Percentiles rank a stretch among this genome's conserved stretches.
Evolutionary conservation across 768 basidiomycete species (phyloP).

Genomic region (Leccinum broughii): DNA sequence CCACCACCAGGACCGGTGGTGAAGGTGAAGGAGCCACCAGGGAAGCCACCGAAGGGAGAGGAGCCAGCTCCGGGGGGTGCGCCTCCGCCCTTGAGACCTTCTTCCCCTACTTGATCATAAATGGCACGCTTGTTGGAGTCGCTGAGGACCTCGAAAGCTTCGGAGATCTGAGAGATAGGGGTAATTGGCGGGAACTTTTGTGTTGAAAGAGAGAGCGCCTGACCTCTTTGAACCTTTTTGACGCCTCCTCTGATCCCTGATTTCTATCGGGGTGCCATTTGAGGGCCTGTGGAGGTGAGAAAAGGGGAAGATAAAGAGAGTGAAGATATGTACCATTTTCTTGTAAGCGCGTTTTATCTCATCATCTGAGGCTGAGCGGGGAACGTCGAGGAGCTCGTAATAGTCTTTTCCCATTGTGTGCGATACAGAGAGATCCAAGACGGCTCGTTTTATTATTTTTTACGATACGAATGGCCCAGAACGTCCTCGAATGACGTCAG

Average conservation of each 20-base stretch:
- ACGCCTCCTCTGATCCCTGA: slow-evolving; percentile 79
- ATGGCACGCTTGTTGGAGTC: slow-evolving; percentile 82
- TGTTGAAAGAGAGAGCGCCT: slow-evolving; percentile 6
- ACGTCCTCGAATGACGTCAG: slow-evolving; percentile 35
- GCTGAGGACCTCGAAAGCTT: slow-evolving; percentile 93
- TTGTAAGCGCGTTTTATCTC: slow-evolving; percentile 95
- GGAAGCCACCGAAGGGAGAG: slow-evolving; percentile 46
- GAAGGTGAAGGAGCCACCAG: slow-evolving; percentile 59
- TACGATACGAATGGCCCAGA: slow-evolving; percentile 36
- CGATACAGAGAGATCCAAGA: too few relatives aligned
- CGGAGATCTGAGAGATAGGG: slow-evolving; percentile 62
- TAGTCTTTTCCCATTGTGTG: slow-evolving; percentile 78
- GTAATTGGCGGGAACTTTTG: neutral
- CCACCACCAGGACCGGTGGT: slow-evolving; percentile 43
- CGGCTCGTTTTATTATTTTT: neutral
- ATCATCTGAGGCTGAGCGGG: slow-evolving; percentile 73
- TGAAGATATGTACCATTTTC: slow-evolving; percentile 67
- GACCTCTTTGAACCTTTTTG: slow-evolving; percentile 90
- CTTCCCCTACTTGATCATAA: slow-evolving; percentile 95
- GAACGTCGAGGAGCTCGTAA: slow-evolving; percentile 80
- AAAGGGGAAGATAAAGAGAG: neutral
- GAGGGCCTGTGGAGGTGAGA: slow-evolving; percentile 54
- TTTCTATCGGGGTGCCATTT: slow-evolving; percentile 98
- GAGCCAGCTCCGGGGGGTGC: slow-evolving; percentile 52
- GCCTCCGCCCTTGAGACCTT: slow-evolving; percentile 80